phyloP scores from a whole-genome alignment of 257 asterid genomes.

The Salvia splendens region DNA sequence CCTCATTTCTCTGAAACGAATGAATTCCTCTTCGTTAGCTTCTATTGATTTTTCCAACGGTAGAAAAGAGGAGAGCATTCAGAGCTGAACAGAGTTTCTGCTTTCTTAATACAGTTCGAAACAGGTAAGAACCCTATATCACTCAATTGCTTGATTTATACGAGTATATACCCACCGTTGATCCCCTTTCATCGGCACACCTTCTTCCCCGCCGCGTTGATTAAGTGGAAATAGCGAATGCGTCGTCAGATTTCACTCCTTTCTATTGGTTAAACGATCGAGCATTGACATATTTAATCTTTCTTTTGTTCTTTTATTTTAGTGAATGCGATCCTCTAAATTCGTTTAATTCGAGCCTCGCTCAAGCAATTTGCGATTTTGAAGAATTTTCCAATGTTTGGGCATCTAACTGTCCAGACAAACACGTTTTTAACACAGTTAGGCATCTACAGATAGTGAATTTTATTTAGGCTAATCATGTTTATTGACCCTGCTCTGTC shows the following conservation, averaged over 20 bases:
- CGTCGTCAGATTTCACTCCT: slow-evolving; percentile 11
- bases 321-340: background rate
- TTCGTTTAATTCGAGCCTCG: background rate
- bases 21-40: too few species aligned
- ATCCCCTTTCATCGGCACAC: slow-evolving; percentile 17
- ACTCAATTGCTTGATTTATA: background rate
- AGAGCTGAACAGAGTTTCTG: too few species aligned
- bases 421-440: background rate
- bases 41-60: too few species aligned
- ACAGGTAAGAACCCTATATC: too few species aligned
- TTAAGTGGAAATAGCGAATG: background rate
- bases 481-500: slow-evolving; percentile 14
- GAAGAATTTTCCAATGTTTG: background rate
- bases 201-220: slow-evolving; percentile 13
- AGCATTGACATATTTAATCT: background rate
- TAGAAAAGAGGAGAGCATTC: too few species aligned
- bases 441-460: background rate
- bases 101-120: too few species aligned
- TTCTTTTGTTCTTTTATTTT: background rate
- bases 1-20: background rate
- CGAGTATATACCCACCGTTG: slow-evolving; percentile 1
- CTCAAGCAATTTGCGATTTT: background rate
- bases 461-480: background rate
- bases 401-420: background rate
- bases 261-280: background rate